phyloP scores from a whole-genome alignment of 805 yeast species.

The Yarrowia sp. region DNA sequence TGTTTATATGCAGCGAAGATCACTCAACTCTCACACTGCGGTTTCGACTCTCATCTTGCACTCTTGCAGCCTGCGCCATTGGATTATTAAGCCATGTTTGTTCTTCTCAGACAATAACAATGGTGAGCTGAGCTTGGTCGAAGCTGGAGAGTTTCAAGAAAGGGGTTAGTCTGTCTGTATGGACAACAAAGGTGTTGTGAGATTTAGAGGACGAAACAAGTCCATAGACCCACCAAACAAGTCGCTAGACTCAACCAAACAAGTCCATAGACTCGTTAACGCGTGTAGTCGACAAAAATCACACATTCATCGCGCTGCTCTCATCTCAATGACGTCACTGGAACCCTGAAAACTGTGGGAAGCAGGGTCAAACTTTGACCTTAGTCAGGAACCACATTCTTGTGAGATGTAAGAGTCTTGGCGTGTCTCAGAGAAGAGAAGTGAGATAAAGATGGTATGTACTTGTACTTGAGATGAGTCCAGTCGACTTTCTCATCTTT shows the following conservation, averaged over 20 bases:
- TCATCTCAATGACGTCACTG: background rate
- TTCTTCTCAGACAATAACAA: background rate
- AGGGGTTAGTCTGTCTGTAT: too few species aligned
- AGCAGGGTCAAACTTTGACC: constrained; percentile 25
- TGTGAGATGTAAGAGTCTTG: constrained; percentile 15
- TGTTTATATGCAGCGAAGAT: background rate
- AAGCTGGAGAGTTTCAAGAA: too few species aligned
- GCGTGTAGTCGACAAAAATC: too few species aligned
- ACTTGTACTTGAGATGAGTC: too few species aligned
- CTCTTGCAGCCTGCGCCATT: background rate
- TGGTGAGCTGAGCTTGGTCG: background rate
- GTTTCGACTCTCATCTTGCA: background rate
- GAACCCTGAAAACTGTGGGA: background rate
- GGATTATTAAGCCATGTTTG: constrained; percentile 11
- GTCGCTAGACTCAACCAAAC: too few species aligned
- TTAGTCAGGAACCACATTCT: background rate
- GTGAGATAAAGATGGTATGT: too few species aligned
- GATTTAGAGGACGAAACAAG: too few species aligned
- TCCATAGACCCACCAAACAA: too few species aligned
- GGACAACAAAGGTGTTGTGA: too few species aligned
- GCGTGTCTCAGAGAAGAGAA: background rate
- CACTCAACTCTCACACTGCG: background rate
- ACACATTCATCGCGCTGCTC: background rate
- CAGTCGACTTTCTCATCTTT: too few species aligned
- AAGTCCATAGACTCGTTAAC: too few species aligned